Base-by-base conservation (phyloP, 306 rosid species). In the Trifolium fragiferum region DNA sequence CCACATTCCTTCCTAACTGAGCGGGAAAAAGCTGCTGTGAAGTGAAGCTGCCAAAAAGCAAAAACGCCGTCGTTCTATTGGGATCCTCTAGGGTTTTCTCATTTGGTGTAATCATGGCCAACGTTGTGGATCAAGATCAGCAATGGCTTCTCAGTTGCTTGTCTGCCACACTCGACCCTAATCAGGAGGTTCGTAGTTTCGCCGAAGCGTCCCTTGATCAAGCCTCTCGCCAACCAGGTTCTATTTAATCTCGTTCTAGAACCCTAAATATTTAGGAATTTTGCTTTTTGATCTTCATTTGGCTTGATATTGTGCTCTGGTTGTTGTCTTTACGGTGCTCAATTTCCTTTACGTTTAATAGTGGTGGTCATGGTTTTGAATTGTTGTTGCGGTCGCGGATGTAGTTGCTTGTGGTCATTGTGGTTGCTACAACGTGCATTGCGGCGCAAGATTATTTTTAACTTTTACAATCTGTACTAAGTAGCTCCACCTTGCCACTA, bases 141-240 rank as follows among this genome's bases (percentile, higher is more conserved):
- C 93, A 90, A 37, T 92, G 97, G 99, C 89, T 94, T 55, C 91
- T 90, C 80, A 85, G 83, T 76, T 92, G 95, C 84, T 75, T 94
- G 87, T 88, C 99, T 12, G 93, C 99, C 53, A 87, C 96, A 32
- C 97, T 92, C 81, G 97, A 94, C 67, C 90, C 96, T 15, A 94
- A 83, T 86, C 96, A 82, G 10, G 97, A 94, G 44, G 90, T 94
- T 44, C 96, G 99, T 74, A 83, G 85, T 27, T 92, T 82, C 55
- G 97, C 99, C 6, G 97, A 94, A 84, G 83, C 97, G 32, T 94
- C 96, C n/a, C 91, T 94, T 59, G 82, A 87, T 79, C 99, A 94
- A 68, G 99, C 96, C 33, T 87, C 97, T 77, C 91, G 76, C 20
- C 99, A 87, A 73, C 89, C 96, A 89, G 99, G 97, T 94, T 65